Base-by-base conservation (phyloP, 306 rosid genomes). In the Lupinus albus region DNA sequence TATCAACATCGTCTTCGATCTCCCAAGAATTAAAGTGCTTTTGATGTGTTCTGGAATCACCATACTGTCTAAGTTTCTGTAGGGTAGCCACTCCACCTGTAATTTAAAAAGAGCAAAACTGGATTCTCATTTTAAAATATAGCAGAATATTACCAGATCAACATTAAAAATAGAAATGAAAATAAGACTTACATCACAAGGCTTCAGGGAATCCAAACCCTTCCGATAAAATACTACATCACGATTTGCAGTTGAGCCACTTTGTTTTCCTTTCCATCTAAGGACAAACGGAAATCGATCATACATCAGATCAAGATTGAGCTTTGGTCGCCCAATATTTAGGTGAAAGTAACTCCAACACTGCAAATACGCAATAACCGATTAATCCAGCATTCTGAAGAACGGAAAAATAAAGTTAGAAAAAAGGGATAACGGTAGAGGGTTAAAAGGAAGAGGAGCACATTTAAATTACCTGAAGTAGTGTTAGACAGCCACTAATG, bases 291-390 rank as follows among this genome's bases (percentile, higher is more conserved):
- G 99, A 70, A 90, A 94, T 11, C 96, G 90, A 79, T 86, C 88
- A 68, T 88, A 86, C 81, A 84, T 63, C 64, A 86, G 30, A 21
- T 88, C 96, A 32, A 79, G 86, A 84, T 84, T 88, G 67, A 94
- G 92, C 89, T 85, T 94, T 64, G 99, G 99, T 51, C 99, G 86
- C 68, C 99, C 99, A 71, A 94, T 80, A 74, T 88, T 90, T 62
- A 94, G 83, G 84, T 94, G 96, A 76, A 90, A 94, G 94, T 90
- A 86, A 81, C 99, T 88, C 99, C 99, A 94, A 78, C 97, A 94
- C 97, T 94, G 90, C 74, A 67, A 69, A 78, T 78, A 66, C 60
- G 63, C 28, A 50, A 44, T 56, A 61, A 68, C 16, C 32, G 12
- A 46, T 36, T 17, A 47, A 59, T 52, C 76, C 64, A 50, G 11